Conservation (phyloP, 2,329 filamentous ascomycete genomes). For the Fusarium scirpi region DNA sequence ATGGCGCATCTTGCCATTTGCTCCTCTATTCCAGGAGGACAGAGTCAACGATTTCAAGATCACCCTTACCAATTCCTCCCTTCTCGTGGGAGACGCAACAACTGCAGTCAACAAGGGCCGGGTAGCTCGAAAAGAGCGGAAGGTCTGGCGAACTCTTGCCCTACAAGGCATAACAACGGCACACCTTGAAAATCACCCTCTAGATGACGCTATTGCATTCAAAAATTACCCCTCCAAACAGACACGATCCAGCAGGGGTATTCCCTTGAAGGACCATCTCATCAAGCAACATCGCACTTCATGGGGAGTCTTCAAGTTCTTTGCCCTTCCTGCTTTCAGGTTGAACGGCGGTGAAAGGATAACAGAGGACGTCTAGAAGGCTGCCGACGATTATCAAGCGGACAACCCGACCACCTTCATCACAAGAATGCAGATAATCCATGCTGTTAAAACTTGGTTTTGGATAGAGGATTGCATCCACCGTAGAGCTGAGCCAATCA, state of each 20-base stretch:
- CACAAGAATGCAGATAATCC: neutral
- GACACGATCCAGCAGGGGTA: neutral
- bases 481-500: neutral
- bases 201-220: neutral
- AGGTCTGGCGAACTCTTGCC: neutral
- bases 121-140: neutral
- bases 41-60: fast-evolving
- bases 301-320: neutral
- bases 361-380: neutral
- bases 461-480: neutral
- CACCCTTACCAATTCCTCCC: fast-evolving
- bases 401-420: neutral
- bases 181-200: neutral
- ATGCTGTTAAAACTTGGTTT: neutral
- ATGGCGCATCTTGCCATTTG: neutral
- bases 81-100: fast-evolving
- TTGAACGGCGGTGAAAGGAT: neutral
- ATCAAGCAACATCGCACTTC: fast-evolving
- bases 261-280: neutral
- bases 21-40: neutral
- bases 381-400: neutral
- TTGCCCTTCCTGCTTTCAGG: neutral
- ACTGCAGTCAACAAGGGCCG: fast-evolving
- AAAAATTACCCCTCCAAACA: fast-evolving
- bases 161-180: neutral